Base-by-base conservation (phyloP, 768 basidiomycete genomes). In the Phanerodontia chrysosporium region DNA sequence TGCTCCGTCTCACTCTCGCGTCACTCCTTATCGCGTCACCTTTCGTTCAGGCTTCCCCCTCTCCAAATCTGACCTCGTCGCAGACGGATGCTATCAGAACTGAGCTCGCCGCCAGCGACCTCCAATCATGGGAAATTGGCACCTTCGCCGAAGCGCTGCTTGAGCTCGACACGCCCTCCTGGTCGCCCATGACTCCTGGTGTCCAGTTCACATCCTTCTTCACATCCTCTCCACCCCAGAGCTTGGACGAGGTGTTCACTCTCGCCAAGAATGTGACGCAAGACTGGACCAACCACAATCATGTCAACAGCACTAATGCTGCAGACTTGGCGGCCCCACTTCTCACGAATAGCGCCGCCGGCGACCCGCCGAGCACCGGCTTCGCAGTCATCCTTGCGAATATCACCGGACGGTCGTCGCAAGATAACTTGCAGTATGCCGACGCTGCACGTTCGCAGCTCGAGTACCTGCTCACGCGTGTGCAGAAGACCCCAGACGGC, bases 341-440 rank as follows among this genome's bases (percentile, higher is more conserved):
- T 16, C 71, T 85, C 4, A 64, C 72, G 55, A 66, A 85, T 28
- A 76, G 80, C 45, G 85, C 87, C 18, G 89, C 85, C 0, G 85
- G 78, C 0, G 94, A 96, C 66, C 92, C 93, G 0, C 83, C 92
- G 0, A 86, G 84, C 48, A 79, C 89, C n/a, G 91, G 90, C 1
- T 78, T 88, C 29, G 79, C 86, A 0, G 83, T 91, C 22, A 76
- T 92, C 39, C 69, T 83, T 13, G 81, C 82, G n/a, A 81, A 83
- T 61, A 81, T 80, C 78, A 83, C 83, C 0, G 70, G 71, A 16
- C 61, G 45, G 5, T 58, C 62, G 18, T 66, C 62, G 0, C 66
- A 67, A 30, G 80, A 79, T 25, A 74, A 73, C 24, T 72, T 81
- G 9, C 75, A 86, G 63, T 92, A 86, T 68, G 80, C 80, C 0